phyloP scores from a whole-genome alignment of 1,284 basidiomycete species.

The Bothia castanella region DNA sequence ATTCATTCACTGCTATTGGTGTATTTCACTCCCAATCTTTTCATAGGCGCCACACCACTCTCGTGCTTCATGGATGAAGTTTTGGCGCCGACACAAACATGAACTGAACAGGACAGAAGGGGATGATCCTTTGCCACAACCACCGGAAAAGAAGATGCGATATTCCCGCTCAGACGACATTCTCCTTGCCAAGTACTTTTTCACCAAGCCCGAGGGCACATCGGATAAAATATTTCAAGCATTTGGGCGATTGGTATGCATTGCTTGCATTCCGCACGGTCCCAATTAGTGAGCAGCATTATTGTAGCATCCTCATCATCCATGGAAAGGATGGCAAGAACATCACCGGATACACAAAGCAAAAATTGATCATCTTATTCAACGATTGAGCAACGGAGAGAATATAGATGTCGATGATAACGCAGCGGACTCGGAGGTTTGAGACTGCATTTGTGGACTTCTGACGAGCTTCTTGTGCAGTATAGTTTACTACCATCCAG shows the following conservation, averaged over 20 bases:
- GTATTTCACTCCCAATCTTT: not conserved
- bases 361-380: slow-evolving; percentile 74
- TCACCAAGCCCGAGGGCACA: slow-evolving; percentile 66
- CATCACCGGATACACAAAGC: slow-evolving; percentile 80
- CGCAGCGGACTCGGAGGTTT: slow-evolving; percentile 28
- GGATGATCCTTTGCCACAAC: slow-evolving; percentile 65
- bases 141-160: slow-evolving; percentile 79
- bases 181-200: slow-evolving; percentile 68
- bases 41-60: slow-evolving; percentile 77
- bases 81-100: slow-evolving; percentile 78
- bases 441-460: slow-evolving; percentile 8
- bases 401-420: slow-evolving; percentile 41
- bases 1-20: not conserved
- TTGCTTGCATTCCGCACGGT: slow-evolving; percentile 2
- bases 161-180: slow-evolving; percentile 74
- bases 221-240: slow-evolving; percentile 76
- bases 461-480: not conserved
- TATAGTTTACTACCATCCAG: not conserved
- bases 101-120: slow-evolving; percentile 60
- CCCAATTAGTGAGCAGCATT: not conserved
- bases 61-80: slow-evolving; percentile 86
- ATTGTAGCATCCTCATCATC: slow-evolving; percentile 72
- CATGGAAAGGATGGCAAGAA: slow-evolving; percentile 88
- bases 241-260: slow-evolving; percentile 60
- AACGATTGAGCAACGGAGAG: slow-evolving; percentile 55